These are phyloP conservation scores for Penicillium flavigenum DNA, from an alignment of 495 filamentous ascomycete species.

Conservation along the genomic window DNA sequence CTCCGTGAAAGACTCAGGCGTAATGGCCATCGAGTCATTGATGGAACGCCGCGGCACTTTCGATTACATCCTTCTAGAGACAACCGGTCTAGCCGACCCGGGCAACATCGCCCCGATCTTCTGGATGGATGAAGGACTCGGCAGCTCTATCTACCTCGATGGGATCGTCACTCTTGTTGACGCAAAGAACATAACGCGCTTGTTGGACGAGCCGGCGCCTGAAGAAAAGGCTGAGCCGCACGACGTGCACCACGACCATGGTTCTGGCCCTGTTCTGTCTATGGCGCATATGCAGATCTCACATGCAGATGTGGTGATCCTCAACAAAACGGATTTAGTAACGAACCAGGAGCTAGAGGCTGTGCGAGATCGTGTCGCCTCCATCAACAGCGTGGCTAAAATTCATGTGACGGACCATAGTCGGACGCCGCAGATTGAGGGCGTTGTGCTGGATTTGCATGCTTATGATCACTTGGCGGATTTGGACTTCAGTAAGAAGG, in stretches of 20 bases:
- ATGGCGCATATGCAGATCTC: constrained; percentile 96
- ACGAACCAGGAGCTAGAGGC: constrained; percentile 59
- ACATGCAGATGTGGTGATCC: constrained; percentile 91
- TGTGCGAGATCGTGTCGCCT: constrained; percentile 64
- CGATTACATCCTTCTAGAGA: constrained; percentile 98
- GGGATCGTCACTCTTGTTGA: constrained; percentile 96
- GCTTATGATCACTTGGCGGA: constrained; percentile 81
- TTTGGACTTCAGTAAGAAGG: constrained; percentile 63
- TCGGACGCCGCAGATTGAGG: constrained; percentile 76
- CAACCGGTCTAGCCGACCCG: constrained; percentile 91
- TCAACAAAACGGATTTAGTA: constrained; percentile 96
- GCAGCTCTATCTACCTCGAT: constrained; percentile 91
- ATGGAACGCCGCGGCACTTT: constrained; percentile 93
- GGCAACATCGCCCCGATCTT: constrained; percentile 95
- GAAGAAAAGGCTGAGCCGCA: constrained; percentile 49
- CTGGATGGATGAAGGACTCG: constrained; percentile 94
- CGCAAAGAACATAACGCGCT: constrained; percentile 82
- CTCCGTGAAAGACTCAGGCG: constrained; percentile 92
- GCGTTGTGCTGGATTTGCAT: constrained; percentile 82
- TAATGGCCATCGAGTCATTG: constrained; percentile 91
- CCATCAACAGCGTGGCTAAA: constrained; percentile 89
- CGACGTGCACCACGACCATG: constrained; percentile 50
- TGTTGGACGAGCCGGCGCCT: constrained; percentile 70
- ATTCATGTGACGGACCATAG: constrained; percentile 79
- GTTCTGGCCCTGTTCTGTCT: constrained; percentile 65